Evolutionary conservation across 352 stramenopile genomes (phyloP).

Genomic region (Aphanomyces euteiches): DNA sequence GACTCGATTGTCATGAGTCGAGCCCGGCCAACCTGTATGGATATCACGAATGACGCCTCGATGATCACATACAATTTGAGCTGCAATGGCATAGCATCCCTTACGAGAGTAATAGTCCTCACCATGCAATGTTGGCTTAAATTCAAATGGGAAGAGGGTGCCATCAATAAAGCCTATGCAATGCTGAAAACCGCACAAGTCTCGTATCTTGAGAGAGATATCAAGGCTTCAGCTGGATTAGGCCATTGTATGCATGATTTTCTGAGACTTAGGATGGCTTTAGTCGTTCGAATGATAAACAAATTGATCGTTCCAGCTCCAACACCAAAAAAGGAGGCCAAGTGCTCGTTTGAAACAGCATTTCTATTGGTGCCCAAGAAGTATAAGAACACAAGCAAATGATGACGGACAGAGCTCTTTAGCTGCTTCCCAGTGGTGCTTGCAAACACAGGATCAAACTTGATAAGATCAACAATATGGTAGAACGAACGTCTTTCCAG

Average conservation of each 20-base stretch:
- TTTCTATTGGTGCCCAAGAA: not conserved
- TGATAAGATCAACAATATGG: not conserved
- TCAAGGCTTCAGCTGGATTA: not conserved
- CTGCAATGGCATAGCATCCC: not conserved
- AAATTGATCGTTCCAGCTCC: not conserved
- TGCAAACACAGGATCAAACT: not conserved
- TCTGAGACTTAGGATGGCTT: not conserved
- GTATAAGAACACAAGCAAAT: not conserved
- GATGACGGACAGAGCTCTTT: not conserved
- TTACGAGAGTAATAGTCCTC: constrained; percentile 2
- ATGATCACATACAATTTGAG: not conserved
- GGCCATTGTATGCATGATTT: not conserved
- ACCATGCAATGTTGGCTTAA: not conserved
- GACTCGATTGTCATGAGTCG: constrained; percentile 26
- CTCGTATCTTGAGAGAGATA: not conserved
- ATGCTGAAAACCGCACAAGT: not conserved
- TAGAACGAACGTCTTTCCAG: not conserved
- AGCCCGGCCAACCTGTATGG: constrained; percentile 19
- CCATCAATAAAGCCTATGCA: constrained; percentile 3
- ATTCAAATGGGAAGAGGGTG: constrained; percentile 8
- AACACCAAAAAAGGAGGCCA: constrained; percentile 1
- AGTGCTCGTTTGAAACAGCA: constrained; percentile 1
- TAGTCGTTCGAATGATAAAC: too few species aligned
- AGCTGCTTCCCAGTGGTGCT: not conserved
- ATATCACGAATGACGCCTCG: not conserved